These are phyloP conservation scores for Cladosporium sphaerospermum DNA, from an alignment of 2,329 filamentous ascomycete genomes.

Conservation along the genomic window DNA sequence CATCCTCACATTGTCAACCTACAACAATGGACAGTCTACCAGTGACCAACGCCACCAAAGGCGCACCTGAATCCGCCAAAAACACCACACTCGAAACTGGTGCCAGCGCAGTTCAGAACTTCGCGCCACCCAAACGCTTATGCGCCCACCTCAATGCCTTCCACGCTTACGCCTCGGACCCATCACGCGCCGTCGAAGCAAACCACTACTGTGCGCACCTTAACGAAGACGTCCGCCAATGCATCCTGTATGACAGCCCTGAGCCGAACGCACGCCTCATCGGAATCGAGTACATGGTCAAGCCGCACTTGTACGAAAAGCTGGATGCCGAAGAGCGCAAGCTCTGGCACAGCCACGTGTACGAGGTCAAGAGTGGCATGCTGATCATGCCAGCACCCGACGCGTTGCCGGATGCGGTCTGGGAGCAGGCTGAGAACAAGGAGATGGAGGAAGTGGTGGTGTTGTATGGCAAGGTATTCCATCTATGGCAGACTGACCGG, in stretches of 20 bases:
- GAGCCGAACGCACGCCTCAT: constrained; percentile 64
- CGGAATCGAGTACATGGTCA: constrained; percentile 85
- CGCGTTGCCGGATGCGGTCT: constrained; percentile 51
- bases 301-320: constrained; percentile 58
- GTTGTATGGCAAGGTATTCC: constrained; percentile 78
- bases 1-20: not conserved
- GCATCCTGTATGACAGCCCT: constrained; percentile 73
- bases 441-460: constrained; percentile 73
- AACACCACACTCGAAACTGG: constrained; percentile 58
- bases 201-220: constrained; percentile 83
- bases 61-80: constrained; percentile 47
- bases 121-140: constrained; percentile 64
- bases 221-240: constrained; percentile 73
- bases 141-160: constrained; percentile 85
- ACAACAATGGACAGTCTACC: constrained; percentile 31
- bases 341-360: constrained; percentile 73
- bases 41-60: constrained; percentile 39
- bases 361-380: constrained; percentile 73
- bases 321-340: constrained; percentile 62
- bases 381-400: constrained; percentile 65
- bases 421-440: constrained; percentile 69
- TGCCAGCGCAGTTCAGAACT: constrained; percentile 56
- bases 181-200: constrained; percentile 61
- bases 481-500: constrained; percentile 78
- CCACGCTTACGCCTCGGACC: constrained; percentile 33